These are phyloP conservation scores for Novymonas esmeraldas DNA, from an alignment of 208 protist genomes.

Conservation along the genomic window DNA sequence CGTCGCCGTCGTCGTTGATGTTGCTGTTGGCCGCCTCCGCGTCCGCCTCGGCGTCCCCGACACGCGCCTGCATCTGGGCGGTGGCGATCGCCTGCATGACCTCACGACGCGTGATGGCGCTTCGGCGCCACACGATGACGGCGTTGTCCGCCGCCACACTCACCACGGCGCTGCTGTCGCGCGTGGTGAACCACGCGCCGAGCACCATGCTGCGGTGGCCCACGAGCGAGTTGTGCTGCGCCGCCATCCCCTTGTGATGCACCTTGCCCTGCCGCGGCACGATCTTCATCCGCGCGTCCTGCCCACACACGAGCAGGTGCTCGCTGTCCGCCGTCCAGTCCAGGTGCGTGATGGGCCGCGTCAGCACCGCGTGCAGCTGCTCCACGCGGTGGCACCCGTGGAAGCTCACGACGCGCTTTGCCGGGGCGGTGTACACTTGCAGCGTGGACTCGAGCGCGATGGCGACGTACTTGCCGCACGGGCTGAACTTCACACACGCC, in stretches of 20 bases:
- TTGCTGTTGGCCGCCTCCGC: conserved; percentile 31
- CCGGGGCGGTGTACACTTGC: conserved; percentile 87
- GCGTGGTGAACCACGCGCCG: conserved; percentile 86
- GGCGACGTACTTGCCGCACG: conserved; percentile 88
- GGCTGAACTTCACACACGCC: conserved; percentile 79
- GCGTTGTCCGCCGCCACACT: conserved; percentile 87
- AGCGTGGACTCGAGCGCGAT: conserved; percentile 86
- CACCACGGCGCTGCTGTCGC: conserved; percentile 53
- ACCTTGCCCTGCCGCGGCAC: conserved; percentile 75
- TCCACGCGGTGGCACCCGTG: conserved; percentile 89
- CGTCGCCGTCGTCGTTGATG: conserved; percentile 35
- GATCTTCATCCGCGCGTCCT: conserved; percentile 91
- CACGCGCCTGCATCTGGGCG: conserved; percentile 62
- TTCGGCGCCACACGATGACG: conserved; percentile 76
- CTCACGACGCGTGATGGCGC: conserved; percentile 69
- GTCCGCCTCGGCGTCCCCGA: conserved; percentile 21
- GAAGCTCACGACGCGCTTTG: conserved; percentile 82
- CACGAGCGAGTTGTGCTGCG: conserved; percentile 81
- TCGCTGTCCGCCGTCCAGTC: conserved; percentile 87
- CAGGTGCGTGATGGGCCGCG: conserved; percentile 77
- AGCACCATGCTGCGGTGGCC: conserved; percentile 88
- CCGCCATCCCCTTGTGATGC: conserved; percentile 77
- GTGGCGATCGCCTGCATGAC: conserved; percentile 83
- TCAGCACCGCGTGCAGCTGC: conserved; percentile 81
- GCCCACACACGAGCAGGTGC: conserved; percentile 83